Evolutionary conservation across 2,329 filamentous ascomycete genomes (phyloP), one percentile per base, ranked within the genome.

Genomic region (Alternaria conjuncta): DNA sequence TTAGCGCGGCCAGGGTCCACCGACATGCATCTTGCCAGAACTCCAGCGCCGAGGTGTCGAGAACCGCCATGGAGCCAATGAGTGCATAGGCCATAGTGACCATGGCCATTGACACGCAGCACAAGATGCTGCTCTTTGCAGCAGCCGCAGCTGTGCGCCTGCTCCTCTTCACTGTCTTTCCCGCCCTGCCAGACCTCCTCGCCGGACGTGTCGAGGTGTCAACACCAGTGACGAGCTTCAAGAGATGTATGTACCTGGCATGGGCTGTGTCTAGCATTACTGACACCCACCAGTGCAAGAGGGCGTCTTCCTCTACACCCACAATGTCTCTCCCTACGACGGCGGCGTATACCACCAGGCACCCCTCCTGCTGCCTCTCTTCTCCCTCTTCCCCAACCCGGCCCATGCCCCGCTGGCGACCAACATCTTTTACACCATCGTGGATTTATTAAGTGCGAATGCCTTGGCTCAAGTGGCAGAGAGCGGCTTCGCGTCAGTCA

Each of bases 211-310:
- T 97, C 74, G 96, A 99, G 85, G 91, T 99, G 75, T 97, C 96
- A 47, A 99, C 96, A 21, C 95, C 96, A 43, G 92, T 98, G 50
- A 97, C 93, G 73, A 97, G 95, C 87, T 99, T 97, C 87, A 98
- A 98, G 85, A 89, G 96, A 88, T 85, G 94, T 97, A 86, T 81
- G 68, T 63, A 32, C 26, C n/a, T 15, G n/a, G 18, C 1, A 6
- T 20, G 6, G 10, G 4, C 7, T 36, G 20, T 26, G 2, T 7
- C 4, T 6, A 9, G 45, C 10, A 32, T 5, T 30, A 21, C 71
- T 73, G 23, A 75, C 65, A 25, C 5, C 15, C 8, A 1, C 4
- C 72, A 97, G 93, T 98, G 59, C 95, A 98, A 85, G 96, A 99
- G 82, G 96, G 96, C 20, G 84, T 99, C 61, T 99, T 97, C 76